Conservation (phyloP, 1,139 yeast genomes). For the Blastobotrys proliferans region DNA sequence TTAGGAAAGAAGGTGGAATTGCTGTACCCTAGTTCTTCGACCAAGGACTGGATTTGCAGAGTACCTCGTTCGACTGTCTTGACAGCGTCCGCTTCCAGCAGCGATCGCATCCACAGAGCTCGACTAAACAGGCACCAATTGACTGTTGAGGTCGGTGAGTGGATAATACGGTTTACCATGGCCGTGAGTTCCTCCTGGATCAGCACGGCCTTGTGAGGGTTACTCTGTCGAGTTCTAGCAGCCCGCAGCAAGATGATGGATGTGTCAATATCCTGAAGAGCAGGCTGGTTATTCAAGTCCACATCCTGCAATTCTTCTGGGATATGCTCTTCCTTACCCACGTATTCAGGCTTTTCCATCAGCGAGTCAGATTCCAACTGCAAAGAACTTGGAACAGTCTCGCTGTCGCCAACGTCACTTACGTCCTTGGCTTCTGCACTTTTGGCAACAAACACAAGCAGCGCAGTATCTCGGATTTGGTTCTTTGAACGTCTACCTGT, state of each 20-base stretch:
- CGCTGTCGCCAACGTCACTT: conserved; percentile 20
- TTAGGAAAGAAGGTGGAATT: conserved; percentile 61
- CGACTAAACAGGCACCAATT: conserved; percentile 81
- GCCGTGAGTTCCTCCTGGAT: conserved; percentile 82
- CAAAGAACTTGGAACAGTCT: conserved; percentile 36
- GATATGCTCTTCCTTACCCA: too few species aligned
- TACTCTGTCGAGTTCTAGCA: conserved; percentile 58
- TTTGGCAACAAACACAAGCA: conserved; percentile 75
- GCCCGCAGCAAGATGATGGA: conserved; percentile 68
- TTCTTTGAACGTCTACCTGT: conserved; percentile 83
- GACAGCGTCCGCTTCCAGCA: conserved; percentile 73
- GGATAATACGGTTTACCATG: conserved; percentile 65
- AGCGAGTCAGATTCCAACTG: conserved; percentile 73
- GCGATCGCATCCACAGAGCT: conserved; percentile 86
- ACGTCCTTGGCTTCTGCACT: conserved; percentile 33
- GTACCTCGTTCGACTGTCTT: conserved; percentile 93
- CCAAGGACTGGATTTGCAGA: conserved; percentile 85
- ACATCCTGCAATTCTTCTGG: conserved; percentile 45
- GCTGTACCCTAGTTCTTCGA: conserved; percentile 74
- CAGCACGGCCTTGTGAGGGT: conserved; percentile 67
- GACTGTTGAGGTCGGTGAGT: conserved; percentile 43
- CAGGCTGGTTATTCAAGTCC: conserved; percentile 83
- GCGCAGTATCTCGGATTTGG: conserved; percentile 67
- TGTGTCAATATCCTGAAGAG: conserved; percentile 63
- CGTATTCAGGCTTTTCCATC: conserved; percentile 63